Evolutionary conservation across 2,329 filamentous ascomycete species (phyloP), one percentile per base, ranked within the genome.

Genomic region (Cladobotryum protrusum): DNA sequence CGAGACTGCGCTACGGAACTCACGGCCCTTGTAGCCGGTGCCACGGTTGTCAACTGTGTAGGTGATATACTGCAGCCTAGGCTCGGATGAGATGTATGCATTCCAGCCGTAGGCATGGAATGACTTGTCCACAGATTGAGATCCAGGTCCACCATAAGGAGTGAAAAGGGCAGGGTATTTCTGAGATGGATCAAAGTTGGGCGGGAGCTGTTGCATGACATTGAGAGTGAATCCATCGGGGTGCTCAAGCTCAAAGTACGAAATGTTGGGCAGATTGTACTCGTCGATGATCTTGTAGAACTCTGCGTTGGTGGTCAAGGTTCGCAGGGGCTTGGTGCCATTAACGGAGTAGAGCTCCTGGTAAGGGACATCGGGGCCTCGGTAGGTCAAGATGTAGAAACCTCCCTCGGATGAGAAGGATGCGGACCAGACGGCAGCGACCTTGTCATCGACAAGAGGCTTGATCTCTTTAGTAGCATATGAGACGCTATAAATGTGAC

Each of bases 41-140:
- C 84, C 84, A 3, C 84, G 81, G 62, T 83, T 83, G 63, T 87
- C 84, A 6, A 87, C 78, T 0, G 78, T 83, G 64, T 82, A 79
- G n/a, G 78, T 78, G 45, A 86, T 77, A 66, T 80, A 87, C 60
- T 85, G 73, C 1, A 87, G 76, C 53, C 86, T 82, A 0, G 81
- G 81, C 56, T 87, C 83, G 0, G 82, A 85, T 0, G 81, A 70
- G 42, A 87, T 76, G 66, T 86, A 87, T 0, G 78, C 72, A 44
- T 76, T 75, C 78, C 79, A 87, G 56, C 72, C 72, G 20, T 81
- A 70, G 0, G 73, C 50, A 48, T 73, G 70, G 66, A 80, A 85
- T 1, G 64, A 59, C 63, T 86, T 85, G 48, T 60, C 67, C 1
- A 83, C 81, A 53, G 79, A 69, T 58, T 87, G 83, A 0, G 82